These are phyloP conservation scores for Torulaspora maleeae DNA, from an alignment of 805 yeast genomes.

Conservation along the genomic window DNA sequence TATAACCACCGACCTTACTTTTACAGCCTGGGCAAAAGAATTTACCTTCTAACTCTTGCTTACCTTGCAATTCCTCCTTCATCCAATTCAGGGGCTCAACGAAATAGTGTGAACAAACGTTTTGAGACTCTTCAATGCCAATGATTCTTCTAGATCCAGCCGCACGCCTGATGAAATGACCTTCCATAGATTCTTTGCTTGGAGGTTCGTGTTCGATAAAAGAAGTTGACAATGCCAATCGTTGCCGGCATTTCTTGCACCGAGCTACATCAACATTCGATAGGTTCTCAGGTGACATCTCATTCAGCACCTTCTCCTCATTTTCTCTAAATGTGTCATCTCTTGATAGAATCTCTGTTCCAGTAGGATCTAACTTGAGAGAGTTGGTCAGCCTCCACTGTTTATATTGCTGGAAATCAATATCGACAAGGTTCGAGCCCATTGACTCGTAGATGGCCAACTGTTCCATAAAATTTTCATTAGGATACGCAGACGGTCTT, in stretches of 20 bases:
- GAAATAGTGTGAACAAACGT: constrained; percentile 75
- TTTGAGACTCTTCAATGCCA: constrained; percentile 52
- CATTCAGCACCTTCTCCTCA: constrained; percentile 23
- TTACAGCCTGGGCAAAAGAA: constrained; percentile 79
- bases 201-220: constrained; percentile 67
- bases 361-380: constrained; percentile 41
- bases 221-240: constrained; percentile 58
- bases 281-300: constrained; percentile 27
- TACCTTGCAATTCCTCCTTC: constrained; percentile 63
- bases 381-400: constrained; percentile 41
- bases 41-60: constrained; percentile 80
- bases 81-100: constrained; percentile 91
- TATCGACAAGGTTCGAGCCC: constrained; percentile 35
- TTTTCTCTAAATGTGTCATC: constrained; percentile 35
- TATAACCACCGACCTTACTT: constrained; percentile 83
- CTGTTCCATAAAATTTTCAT: constrained; percentile 69
- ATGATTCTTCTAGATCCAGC: constrained; percentile 57
- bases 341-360: constrained; percentile 29
- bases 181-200: constrained; percentile 56
- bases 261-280: constrained; percentile 43
- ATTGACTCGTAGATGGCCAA: constrained; percentile 54
- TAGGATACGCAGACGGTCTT: constrained; percentile 60
- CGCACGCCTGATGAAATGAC: constrained; percentile 60
- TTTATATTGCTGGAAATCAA: constrained; percentile 38
- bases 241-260: constrained; percentile 78